Base-by-base conservation (phyloP, 1,139 yeast genomes). In the Meyerozyma carpophila region DNA sequence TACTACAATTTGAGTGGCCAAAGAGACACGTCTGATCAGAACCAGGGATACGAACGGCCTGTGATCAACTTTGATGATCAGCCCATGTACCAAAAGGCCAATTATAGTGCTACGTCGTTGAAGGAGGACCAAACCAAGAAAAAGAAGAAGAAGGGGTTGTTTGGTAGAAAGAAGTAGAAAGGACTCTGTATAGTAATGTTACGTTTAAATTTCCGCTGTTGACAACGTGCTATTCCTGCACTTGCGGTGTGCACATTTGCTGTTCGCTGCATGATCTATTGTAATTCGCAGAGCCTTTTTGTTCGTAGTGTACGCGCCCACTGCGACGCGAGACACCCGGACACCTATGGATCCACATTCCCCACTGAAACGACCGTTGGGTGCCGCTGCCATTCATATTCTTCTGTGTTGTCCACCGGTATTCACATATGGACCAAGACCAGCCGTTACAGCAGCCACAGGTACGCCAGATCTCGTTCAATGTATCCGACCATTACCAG, bases 401-500 rank as follows among this genome's bases (percentile, higher is more conserved):
- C 13, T 3, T 27, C 29, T 11, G 29, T 27, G 29, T 27, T 27
- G 24, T 21, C 24, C 24, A 21, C 24, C 24, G 24, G 14, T 14
- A 31, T 9, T 31, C 16, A 31, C 16, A n/a, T 9, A 31, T 31
- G 34, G 34, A 31, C 20, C 16, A 31, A 9, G 34, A 31, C 10
- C 34, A 13, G 16, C 34, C 14, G 34, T 13, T 14, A 10, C 36
- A 32, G 36, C 36, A 32, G 37, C 37, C 37, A 43, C 51, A 8
- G 27, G 37, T 34, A n/a, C 78, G 54, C 36, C 54, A 79, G 48
- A 79, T 86, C 43, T 77, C 91, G 16, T 91, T 91, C 69, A 89
- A 90, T 58, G 94, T 93, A 24, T 84, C 94, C 37, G 88, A 87
- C 47, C 89, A 87, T 57, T 91, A 91, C 62, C 89, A 88, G 61